A percentile compares a stretch with the other conserved stretches of the same genome.
phyloP scores from a whole-genome alignment of 1,139 yeast genomes.

The Geotrichum candidum region DNA sequence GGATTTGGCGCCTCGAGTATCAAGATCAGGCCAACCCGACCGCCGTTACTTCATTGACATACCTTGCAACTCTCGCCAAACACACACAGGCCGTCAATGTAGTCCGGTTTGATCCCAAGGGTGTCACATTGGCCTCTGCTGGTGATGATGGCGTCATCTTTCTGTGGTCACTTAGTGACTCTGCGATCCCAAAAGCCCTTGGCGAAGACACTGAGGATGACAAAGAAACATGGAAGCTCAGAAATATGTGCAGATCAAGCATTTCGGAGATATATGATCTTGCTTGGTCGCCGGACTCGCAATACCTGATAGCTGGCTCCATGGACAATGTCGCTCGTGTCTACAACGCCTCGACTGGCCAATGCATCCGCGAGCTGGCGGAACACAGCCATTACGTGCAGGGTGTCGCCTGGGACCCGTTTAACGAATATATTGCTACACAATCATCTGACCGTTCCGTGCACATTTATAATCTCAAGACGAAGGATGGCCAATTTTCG shows the following conservation, averaged over 20 bases:
- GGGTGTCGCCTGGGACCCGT: constrained; percentile 95
- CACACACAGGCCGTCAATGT: constrained; percentile 95
- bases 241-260: constrained; percentile 51
- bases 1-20: constrained; percentile 48
- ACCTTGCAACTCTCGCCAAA: constrained; percentile 66
- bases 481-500: constrained; percentile 34
- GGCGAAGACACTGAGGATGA: constrained; percentile 42
- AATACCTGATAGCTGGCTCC: constrained; percentile 74
- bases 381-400: constrained; percentile 89
- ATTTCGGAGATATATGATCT: constrained; percentile 82
- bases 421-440: constrained; percentile 66
- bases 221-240: constrained; percentile 66
- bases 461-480: constrained; percentile 49
- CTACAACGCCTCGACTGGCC: constrained; percentile 53
- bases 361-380: constrained; percentile 53
- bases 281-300: constrained; percentile 84
- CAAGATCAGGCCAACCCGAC: constrained; percentile 19
- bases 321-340: constrained; percentile 82
- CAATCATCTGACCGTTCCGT: constrained; percentile 88
- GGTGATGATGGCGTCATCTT: constrained; percentile 91
- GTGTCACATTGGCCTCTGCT: constrained; percentile 68
- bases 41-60: constrained; percentile 45
- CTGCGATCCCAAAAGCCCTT: constrained; percentile 17
- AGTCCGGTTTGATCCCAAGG: constrained; percentile 66
- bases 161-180: constrained; percentile 56